Conservation (phyloP, 345 rosid species). For the Ceriops decandra region DNA sequence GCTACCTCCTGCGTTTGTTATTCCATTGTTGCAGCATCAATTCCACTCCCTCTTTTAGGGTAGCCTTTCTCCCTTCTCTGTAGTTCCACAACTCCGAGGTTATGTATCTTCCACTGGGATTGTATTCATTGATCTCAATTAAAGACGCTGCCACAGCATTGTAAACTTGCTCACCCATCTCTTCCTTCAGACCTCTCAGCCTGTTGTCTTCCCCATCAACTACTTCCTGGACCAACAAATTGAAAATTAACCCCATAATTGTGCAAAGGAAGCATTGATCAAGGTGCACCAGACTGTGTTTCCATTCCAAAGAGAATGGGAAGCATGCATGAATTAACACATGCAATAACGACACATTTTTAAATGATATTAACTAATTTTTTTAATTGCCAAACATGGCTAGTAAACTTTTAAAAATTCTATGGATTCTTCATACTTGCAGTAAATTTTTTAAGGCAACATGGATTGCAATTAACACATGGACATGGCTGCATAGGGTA, state of each 20-base stretch:
- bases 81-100: slow-evolving; percentile 81
- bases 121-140: slow-evolving; percentile 76
- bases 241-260: slow-evolving; percentile 1
- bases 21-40: slow-evolving; percentile 54
- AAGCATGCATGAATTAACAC: no score
- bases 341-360: no score
- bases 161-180: slow-evolving; percentile 56
- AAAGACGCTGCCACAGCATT: slow-evolving; percentile 58
- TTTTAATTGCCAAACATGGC: background rate
- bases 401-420: background rate
- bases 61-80: slow-evolving; percentile 54
- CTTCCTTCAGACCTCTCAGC: slow-evolving; percentile 49
- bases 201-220: slow-evolving; percentile 64
- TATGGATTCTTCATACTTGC: no score
- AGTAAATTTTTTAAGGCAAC: no score
- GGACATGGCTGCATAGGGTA: no score
- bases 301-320: no score
- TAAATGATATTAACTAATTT: background rate
- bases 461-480: no score
- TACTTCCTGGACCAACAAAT: slow-evolving; percentile 51
- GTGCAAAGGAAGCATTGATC: slow-evolving; percentile 3
- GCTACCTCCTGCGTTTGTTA: slow-evolving; percentile 35
- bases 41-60: slow-evolving; percentile 59
- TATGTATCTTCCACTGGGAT: slow-evolving; percentile 87
- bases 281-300: background rate